A percentile compares a stretch with the other conserved stretches of the same genome.
Conservation (phyloP, 257 asterid species). For the Scutellaria galericulata region DNA sequence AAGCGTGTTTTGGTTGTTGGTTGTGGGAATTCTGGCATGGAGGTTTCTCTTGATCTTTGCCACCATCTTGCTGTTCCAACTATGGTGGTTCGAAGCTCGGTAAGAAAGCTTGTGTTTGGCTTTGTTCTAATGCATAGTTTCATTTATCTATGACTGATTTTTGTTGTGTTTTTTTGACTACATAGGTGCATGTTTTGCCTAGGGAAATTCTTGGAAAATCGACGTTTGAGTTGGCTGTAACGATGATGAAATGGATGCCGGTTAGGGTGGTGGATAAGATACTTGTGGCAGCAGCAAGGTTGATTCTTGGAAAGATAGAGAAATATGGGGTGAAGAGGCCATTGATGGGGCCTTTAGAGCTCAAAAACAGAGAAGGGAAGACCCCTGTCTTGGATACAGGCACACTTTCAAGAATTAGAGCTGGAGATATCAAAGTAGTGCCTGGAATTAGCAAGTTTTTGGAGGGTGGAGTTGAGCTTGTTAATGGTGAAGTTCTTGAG, state of each 20-base stretch:
- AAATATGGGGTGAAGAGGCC: slow-evolving; percentile 81
- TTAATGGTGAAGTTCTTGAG: slow-evolving; percentile 61
- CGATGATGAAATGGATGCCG: slow-evolving; percentile 76
- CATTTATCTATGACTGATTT: neutral
- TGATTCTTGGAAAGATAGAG: slow-evolving; percentile 70
- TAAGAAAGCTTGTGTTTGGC: slow-evolving; percentile 37
- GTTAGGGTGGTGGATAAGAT: slow-evolving; percentile 70
- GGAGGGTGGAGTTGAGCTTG: slow-evolving; percentile 66
- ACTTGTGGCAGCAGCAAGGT: slow-evolving; percentile 57
- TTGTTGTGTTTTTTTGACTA: neutral
- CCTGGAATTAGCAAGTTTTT: slow-evolving; percentile 75
- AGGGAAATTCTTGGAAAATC: slow-evolving; percentile 80
- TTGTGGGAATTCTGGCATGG: slow-evolving; percentile 97
- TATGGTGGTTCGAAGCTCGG: slow-evolving; percentile 83
- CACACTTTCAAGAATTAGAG: slow-evolving; percentile 63
- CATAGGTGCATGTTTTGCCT: slow-evolving; percentile 88
- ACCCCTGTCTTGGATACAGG: slow-evolving; percentile 95
- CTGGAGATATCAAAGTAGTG: slow-evolving; percentile 78
- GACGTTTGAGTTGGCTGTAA: slow-evolving; percentile 65
- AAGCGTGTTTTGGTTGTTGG: slow-evolving; percentile 81
- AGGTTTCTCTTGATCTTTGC: slow-evolving; percentile 85
- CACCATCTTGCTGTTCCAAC: slow-evolving; percentile 71
- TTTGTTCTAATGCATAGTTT: no score
- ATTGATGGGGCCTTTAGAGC: slow-evolving; percentile 72
- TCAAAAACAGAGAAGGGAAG: slow-evolving; percentile 71